Conservation (phyloP, 352 stramenopile species). For the Pythium brassicae region DNA sequence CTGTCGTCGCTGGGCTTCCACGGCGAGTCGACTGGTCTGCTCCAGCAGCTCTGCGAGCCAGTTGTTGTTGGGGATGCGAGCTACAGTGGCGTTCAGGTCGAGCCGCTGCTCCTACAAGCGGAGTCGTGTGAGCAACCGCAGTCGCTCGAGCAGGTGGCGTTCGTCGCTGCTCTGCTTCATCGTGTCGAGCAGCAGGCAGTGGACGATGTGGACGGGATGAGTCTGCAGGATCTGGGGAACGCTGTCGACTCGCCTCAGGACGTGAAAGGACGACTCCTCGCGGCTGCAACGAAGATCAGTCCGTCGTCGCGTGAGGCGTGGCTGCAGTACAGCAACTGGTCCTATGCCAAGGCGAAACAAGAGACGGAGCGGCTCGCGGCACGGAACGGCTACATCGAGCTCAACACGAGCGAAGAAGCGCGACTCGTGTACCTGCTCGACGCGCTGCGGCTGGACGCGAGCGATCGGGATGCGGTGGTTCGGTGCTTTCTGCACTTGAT, state of each 20-base stretch:
- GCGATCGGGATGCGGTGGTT: slow-evolving; percentile 30
- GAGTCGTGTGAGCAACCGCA: slow-evolving; percentile 16
- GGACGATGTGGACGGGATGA: neutral
- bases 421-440: slow-evolving; percentile 36
- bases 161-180: neutral
- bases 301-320: slow-evolving; percentile 42
- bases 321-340: slow-evolving; percentile 71
- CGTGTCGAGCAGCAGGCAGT: neutral
- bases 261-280: slow-evolving; percentile 12
- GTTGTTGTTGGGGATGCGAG: neutral
- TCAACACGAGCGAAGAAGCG: slow-evolving; percentile 38
- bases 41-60: slow-evolving; percentile 23
- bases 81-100: neutral
- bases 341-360: slow-evolving; percentile 44
- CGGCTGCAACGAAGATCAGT: slow-evolving; percentile 28
- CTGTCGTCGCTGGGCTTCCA: slow-evolving; percentile 30
- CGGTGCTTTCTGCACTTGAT: slow-evolving; percentile 45
- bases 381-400: slow-evolving; percentile 48
- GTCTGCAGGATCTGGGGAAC: slow-evolving; percentile 9
- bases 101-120: slow-evolving; percentile 29
- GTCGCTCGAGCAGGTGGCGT: slow-evolving; percentile 12
- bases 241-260: slow-evolving; percentile 12
- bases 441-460: slow-evolving; percentile 25
- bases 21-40: slow-evolving; percentile 21
- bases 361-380: slow-evolving; percentile 34